Percentiles rank a stretch among this genome's conserved stretches.
Evolutionary conservation across 2,329 filamentous ascomycete species (phyloP).

Genomic region (Macrophomina phaseolina): DNA sequence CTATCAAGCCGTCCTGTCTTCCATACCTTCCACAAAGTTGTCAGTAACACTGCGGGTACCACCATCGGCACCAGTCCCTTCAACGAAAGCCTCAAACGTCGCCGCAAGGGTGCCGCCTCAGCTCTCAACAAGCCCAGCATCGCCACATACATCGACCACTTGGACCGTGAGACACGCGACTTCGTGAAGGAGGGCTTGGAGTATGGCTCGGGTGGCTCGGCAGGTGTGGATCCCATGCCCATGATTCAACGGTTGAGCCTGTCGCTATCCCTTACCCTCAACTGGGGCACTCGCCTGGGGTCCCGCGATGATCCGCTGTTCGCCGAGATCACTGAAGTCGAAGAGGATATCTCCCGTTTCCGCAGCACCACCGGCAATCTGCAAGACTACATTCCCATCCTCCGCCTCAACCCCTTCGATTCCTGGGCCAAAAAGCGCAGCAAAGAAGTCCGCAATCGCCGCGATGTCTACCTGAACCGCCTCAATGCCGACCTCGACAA

Average conservation of each 20-base stretch:
- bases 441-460: slow-evolving; percentile 63
- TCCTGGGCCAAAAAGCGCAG: slow-evolving; percentile 39
- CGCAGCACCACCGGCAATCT: slow-evolving; percentile 65
- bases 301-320: slow-evolving; percentile 67
- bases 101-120: slow-evolving; percentile 68
- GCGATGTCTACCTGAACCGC: slow-evolving; percentile 64
- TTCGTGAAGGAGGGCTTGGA: slow-evolving; percentile 66
- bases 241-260: slow-evolving; percentile 70
- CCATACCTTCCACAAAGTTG: slow-evolving; percentile 58
- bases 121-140: slow-evolving; percentile 70
- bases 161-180: slow-evolving; percentile 67
- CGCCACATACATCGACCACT: slow-evolving; percentile 65
- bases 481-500: slow-evolving; percentile 66
- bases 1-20: slow-evolving; percentile 51
- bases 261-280: slow-evolving; percentile 67
- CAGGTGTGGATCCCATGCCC: slow-evolving; percentile 67
- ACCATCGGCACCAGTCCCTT: slow-evolving; percentile 73
- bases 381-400: slow-evolving; percentile 65
- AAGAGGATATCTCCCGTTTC: slow-evolving; percentile 65
- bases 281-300: slow-evolving; percentile 68
- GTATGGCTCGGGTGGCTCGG: slow-evolving; percentile 61
- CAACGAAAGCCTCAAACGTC: slow-evolving; percentile 67
- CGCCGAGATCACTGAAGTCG: slow-evolving; percentile 66
- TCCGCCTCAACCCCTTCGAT: slow-evolving; percentile 64
- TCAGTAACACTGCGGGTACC: slow-evolving; percentile 69